Conservation (phyloP, 2,329 filamentous ascomycete genomes). For the Microdochium trichocladiopsis region DNA sequence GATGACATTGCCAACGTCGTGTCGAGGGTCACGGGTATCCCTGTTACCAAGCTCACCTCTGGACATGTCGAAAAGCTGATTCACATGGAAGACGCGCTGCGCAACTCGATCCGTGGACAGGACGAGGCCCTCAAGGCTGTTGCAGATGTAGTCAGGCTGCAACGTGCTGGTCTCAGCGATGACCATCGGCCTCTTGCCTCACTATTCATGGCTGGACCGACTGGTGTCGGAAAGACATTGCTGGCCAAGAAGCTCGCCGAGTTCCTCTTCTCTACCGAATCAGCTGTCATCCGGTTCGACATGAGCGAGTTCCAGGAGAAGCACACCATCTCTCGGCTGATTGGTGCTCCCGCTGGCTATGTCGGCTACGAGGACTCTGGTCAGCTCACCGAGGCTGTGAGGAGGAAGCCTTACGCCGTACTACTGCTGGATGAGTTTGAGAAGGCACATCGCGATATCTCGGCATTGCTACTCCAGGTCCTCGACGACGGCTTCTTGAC, state of each 20-base stretch:
- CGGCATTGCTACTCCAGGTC: conserved; percentile 83
- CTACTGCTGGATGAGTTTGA: conserved; percentile 96
- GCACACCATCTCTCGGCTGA: conserved; percentile 87
- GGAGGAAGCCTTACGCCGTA: conserved; percentile 91
- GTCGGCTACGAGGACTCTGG: conserved; percentile 96
- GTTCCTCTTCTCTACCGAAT: conserved; percentile 89
- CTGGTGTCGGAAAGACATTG: conserved; percentile 95
- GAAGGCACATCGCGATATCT: conserved; percentile 94
- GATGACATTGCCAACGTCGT: conserved; percentile 94
- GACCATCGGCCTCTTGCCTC: conserved; percentile 88
- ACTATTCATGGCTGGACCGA: conserved; percentile 97
- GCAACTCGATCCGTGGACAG: conserved; percentile 81
- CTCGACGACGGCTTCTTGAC: conserved; percentile 95
- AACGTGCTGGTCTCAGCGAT: conserved; percentile 83
- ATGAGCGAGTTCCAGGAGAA: conserved; percentile 99
- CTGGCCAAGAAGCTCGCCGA: conserved; percentile 91
- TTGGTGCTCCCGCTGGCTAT: conserved; percentile 89
- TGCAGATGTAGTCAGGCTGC: conserved; percentile 87
- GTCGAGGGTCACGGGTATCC: conserved; percentile 85
- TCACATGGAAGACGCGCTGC: conserved; percentile 86
- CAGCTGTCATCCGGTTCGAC: conserved; percentile 87
- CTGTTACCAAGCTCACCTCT: conserved; percentile 83
- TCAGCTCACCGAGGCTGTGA: conserved; percentile 89
- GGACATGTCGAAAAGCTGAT: conserved; percentile 93
- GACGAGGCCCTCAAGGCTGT: conserved; percentile 90